Evolutionary conservation across 192 early-diverging fungal species (phyloP), one percentile per base, ranked within the genome.

Genomic region (Podila clonocystis): DNA sequence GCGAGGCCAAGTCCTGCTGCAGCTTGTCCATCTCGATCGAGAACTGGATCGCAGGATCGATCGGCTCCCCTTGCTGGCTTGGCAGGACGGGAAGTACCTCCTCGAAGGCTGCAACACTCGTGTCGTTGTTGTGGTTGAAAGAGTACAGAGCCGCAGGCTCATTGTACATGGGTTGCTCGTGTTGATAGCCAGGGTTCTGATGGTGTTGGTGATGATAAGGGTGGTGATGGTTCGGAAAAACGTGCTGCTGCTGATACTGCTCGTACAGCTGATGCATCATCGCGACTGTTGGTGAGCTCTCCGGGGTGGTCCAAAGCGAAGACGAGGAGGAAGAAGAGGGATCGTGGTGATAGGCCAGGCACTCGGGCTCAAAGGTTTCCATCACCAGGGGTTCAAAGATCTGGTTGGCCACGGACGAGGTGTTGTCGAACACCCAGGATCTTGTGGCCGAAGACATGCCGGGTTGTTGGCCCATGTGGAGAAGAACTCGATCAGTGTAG

Each of bases 311-410:
- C 41, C 41, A 45, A 17, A 45, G 41, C 13, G 41, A 17, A 12
- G 41, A 45, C 2, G 41, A 45, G 1, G 41, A 45, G 1, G 34
- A 36, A 36, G 34, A 36, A 36, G n/a, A 52, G 13, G 52, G 20
- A n/a, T 26, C n/a, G 22, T 55, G 52, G n/a, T 55, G 52, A 55
- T 55, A 22, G 4, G 70, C 65, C 2, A 80, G 70, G 29, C 76
- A 80, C 33, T 80, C 76, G 26, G 76, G 76, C 50, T 80, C 76
- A 73, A 80, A 80, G 36, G 36, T 6, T 8, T 80, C 76, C 61
- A 67, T 64, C 19, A 52, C 11, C 52, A 55, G 11, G 22, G 52
- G 52, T 11, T 55, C 52, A n/a, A 26, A n/a, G 24, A 24, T 5
- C 9, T 12, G 2, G 49, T 34, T 36, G 55, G 19, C 3, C 58